These are phyloP conservation scores for Miscanthus lutarioriparius DNA, from an alignment of 176 grass and related monocot species.

Conservation along the genomic window DNA sequence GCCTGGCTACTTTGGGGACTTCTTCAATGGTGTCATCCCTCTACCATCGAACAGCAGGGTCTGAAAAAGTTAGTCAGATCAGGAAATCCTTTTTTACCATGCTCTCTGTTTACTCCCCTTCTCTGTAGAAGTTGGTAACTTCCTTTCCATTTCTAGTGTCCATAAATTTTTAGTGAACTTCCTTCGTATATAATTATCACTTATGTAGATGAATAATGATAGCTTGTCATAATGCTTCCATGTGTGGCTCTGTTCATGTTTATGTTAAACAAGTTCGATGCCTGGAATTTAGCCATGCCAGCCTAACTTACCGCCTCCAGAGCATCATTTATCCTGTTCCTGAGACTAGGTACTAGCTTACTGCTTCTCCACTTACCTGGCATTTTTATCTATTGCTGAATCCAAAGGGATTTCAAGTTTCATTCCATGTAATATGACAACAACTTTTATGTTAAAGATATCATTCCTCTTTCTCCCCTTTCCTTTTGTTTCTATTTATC, in stretches of 20 bases:
- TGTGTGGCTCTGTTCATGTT: neutral
- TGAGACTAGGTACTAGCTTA: neutral
- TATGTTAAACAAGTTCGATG: neutral
- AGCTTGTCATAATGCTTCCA: slow-evolving; percentile 35
- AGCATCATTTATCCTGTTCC: neutral
- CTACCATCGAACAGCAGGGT: slow-evolving; percentile 67
- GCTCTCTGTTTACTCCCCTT: neutral
- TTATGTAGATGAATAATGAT: slow-evolving; percentile 9
- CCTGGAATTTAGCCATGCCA: neutral
- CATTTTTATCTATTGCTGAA: neutral
- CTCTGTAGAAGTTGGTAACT: neutral
- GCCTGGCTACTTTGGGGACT: slow-evolving; percentile 79
- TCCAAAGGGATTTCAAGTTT: neutral
- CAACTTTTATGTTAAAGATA: neutral
- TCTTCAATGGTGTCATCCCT: slow-evolving; percentile 84
- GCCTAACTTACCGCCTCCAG: neutral
- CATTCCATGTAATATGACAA: too few relatives aligned
- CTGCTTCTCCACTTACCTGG: neutral
- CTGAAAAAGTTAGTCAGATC: slow-evolving; percentile 38
- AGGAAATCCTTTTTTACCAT: slow-evolving; percentile 1
- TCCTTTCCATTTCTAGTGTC: neutral
- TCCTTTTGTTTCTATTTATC: neutral
- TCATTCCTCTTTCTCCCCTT: neutral
- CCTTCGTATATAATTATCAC: neutral
- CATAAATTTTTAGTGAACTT: neutral